These are phyloP conservation scores for Hortiboletus campestris DNA, from an alignment of 768 basidiomycete species.

Conservation along the genomic window DNA sequence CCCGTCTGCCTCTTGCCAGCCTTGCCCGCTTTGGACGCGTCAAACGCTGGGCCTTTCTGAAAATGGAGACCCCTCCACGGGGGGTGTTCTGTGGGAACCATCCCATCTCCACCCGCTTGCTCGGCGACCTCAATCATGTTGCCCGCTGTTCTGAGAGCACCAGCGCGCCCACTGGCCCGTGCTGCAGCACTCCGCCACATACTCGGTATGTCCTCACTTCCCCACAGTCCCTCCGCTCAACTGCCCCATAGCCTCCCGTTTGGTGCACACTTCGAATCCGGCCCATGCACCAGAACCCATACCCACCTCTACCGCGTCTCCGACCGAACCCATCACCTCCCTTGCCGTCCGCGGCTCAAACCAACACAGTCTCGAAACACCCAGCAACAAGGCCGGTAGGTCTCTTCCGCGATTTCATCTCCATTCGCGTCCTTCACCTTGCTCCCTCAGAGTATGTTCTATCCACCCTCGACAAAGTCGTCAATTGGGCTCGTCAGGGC, in stretches of 20 bases:
- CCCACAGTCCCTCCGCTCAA: constrained; percentile 10
- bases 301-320: constrained; percentile 43
- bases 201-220: constrained; percentile 34
- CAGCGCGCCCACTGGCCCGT: constrained; percentile 32
- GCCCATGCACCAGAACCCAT: constrained; percentile 39
- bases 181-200: constrained; percentile 45
- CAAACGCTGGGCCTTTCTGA: background rate
- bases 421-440: background rate
- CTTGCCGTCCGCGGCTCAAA: constrained; percentile 79
- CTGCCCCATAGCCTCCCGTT: constrained; percentile 44
- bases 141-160: constrained; percentile 38
- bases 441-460: constrained; percentile 81
- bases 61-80: constrained; percentile 1
- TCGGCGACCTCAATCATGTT: constrained; percentile 35
- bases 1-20: no score
- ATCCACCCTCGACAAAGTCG: constrained; percentile 92
- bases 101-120: background rate
- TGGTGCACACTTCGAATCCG: constrained; percentile 53
- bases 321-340: constrained; percentile 58
- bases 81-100: constrained; percentile 18
- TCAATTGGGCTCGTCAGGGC: constrained; percentile 96
- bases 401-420: constrained; percentile 1
- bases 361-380: constrained; percentile 83
- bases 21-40: background rate
- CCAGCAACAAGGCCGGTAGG: constrained; percentile 85